Base-by-base conservation (phyloP, 768 basidiomycete genomes). In the Polyporus arcularius region DNA sequence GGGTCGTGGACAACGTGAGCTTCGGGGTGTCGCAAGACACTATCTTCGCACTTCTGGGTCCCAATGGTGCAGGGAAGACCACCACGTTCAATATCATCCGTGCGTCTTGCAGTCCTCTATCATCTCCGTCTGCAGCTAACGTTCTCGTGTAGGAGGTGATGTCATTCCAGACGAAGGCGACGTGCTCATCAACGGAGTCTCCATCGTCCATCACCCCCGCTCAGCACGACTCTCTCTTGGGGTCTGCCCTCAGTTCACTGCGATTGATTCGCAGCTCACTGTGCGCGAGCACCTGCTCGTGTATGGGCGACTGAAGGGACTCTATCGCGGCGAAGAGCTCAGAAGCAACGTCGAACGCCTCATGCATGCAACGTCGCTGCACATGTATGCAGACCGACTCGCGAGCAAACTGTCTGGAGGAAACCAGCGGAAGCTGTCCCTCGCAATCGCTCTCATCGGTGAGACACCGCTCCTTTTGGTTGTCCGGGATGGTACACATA, bases 41-140 rank as follows among this genome's bases (percentile, higher is more conserved):
- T 50, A 76, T 89, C 16, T 89, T 91, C 64, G 89, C 87, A 4
- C 72, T 92, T 62, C 77, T 93, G 15, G 91, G 91, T 1, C 91
- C 91, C 1, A 93, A 92, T 64, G 91, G 91, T 7, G 91, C 90
- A 9, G 90, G 91, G 0, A 92, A 92, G 73, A 92, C 89, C 11
- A 91, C 91, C 0, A 87, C 86, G 0, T 90, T 92, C 72, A 89
- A 90, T 63, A 82, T 90, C 68, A 91, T 93, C 60, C 86, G 89
- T 88, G 67, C 58, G 87, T 78, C 16, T 15, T 26, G 30, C 21
- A 21, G 10, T 30, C 30, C 6, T 41, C 26, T 42, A 4, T 18
- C 4, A 14, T n/a, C 32, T 2, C 16, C 1, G 39, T 28, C 30
- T 12, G 16, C n/a, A 54, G 40, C 43, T 49, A 43, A 55, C 9